Base-by-base conservation (phyloP, 352 stramenopile genomes). In the Pythium dissotocum region DNA sequence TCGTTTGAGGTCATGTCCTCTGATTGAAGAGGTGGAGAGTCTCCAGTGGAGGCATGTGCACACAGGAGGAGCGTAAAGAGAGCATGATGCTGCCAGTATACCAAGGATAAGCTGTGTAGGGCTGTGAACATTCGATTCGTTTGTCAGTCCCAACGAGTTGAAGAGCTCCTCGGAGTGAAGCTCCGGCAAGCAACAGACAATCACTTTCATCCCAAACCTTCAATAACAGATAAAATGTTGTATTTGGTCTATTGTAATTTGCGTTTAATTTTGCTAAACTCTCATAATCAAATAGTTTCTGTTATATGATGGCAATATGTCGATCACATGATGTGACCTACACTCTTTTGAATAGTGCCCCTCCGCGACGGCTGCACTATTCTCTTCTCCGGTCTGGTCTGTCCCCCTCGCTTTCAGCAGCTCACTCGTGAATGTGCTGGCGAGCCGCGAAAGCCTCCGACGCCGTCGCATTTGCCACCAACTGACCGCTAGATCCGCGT, bases 351-450 rank as follows among this genome's bases (percentile, higher is more conserved):
- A 56, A 53, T 63, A 55, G 30, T 28, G 4, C 58, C 42, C 21
- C 58, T 46, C 6, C 36, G 4, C 28, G 8, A 26, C 42, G 5
- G 55, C 12, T 51, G 30, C 16, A 48, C 24, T 62, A 52, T 52
- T 63, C 4, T 59, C 40, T 38, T 32, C 44, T n/a, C 44, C 6
- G 21, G n/a, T 64, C 30, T 24, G 46, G 36, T 38, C 44, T 28
- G 42, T 35, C 24, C 26, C 24, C n/a, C 18, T 62, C 21, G 33
- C 49, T 36, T 38, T 13, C 54, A 44, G 42, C 42, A 49, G 42
- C 58, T 54, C 60, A 72, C 60, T 76, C 30, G 63, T 76, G 69
- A 76, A 72, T 76, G 69, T 71, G 30, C 69, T 24, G 26, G 12
- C 24, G 49, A 65, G 64, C 61, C 28, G 40, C 30, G 4, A 75